phyloP scores from a whole-genome alignment of 768 basidiomycete species.

The Rhodosporidiobolus odoratus region DNA sequence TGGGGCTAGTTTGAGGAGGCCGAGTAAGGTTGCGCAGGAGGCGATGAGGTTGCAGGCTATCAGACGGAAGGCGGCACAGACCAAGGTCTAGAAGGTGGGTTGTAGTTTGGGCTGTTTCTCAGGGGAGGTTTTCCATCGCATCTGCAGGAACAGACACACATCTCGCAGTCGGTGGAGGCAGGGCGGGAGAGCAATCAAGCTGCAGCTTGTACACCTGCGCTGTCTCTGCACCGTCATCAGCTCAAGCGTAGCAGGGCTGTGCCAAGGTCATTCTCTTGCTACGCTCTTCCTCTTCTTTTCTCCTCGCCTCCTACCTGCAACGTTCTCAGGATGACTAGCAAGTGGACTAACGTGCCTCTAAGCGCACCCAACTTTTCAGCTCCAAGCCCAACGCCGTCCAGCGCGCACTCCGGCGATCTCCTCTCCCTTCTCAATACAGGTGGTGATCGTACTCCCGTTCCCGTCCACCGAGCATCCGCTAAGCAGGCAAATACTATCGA shows the following conservation, averaged over 20 bases:
- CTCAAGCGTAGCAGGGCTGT: too few relatives aligned
- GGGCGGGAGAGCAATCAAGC: too few relatives aligned
- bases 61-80: constrained; percentile 13
- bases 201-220: neutral
- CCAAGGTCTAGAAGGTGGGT: neutral
- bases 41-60: constrained; percentile 15
- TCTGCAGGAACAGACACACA: neutral
- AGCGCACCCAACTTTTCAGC: neutral
- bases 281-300: neutral
- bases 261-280: neutral
- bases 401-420: neutral
- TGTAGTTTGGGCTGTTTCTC: neutral
- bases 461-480: neutral
- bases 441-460: too few relatives aligned
- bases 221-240: too few relatives aligned
- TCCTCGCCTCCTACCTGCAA: neutral
- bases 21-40: constrained; percentile 20
- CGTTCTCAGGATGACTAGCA: neutral
- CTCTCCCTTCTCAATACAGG: constrained; percentile 1
- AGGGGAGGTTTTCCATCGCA: neutral
- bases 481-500: neutral
- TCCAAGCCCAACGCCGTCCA: neutral
- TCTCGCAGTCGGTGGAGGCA: too few relatives aligned
- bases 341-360: neutral
- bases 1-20: constrained; percentile 33